Evolutionary conservation across 1,139 yeast genomes (phyloP), one percentile per base, ranked within the genome.

Genomic region (Lodderomyces parapsilosis): DNA sequence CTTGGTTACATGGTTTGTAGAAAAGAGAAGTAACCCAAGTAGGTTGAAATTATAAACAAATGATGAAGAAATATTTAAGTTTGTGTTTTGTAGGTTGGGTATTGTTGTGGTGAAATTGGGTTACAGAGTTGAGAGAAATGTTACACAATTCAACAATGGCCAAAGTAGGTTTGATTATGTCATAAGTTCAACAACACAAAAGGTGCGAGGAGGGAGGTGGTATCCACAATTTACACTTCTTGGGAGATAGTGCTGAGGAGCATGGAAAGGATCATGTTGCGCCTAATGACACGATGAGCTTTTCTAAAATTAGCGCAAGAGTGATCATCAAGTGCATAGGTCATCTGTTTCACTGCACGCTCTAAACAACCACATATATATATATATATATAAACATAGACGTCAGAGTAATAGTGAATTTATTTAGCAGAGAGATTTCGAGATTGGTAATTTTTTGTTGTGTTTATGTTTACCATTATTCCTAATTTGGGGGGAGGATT

Each of bases 401-500:
- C n/a, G n/a, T n/a, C n/a, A n/a, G n/a, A n/a, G n/a, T n/a, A n/a
- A n/a, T n/a, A n/a, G n/a, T n/a, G n/a, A n/a, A n/a, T n/a, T n/a
- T n/a, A n/a, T n/a, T n/a, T n/a, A n/a, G n/a, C n/a, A n/a, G n/a
- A n/a, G n/a, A 24, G 11, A 27, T 4, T n/a, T 27, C 31, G 6
- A 27, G 13, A 27, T 27, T 6, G 31, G 17, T n/a, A 27, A 27
- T 27, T 4, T 8, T 25, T n/a, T 13, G 6, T 27, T 27, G 17
- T 30, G 33, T 30, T 30, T 30, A 30, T 30, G 33, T 30, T 30
- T 30, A 30, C 33, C 19, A 30, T 6, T 30, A 30, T 7, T 30
- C 33, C 33, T 30, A 30, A 15, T 30, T 30, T 30, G 33, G 33
- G 15, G 31, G 15, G 17, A 17, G 10, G n/a, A 24, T 24, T n/a